These are phyloP conservation scores for Apiotrichum siamense DNA, from an alignment of 1,284 basidiomycete genomes.

Conservation along the genomic window DNA sequence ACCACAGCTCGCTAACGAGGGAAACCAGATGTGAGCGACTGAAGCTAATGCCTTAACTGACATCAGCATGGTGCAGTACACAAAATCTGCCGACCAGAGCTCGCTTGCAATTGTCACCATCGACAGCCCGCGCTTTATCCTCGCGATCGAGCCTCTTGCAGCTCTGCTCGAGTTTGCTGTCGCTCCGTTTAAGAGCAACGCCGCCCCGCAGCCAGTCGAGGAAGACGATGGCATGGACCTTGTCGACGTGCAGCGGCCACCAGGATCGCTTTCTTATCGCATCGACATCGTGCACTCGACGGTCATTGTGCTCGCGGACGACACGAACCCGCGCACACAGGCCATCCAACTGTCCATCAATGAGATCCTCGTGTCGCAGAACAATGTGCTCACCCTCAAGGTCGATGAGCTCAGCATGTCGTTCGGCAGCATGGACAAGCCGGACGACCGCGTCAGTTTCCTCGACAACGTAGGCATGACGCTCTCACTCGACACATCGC, in stretches of 20 bases:
- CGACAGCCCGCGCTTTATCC: conserved; percentile 89
- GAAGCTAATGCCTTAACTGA: neutral
- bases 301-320: conserved; percentile 82
- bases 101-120: conserved; percentile 77
- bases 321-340: conserved; percentile 71
- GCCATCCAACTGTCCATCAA: conserved; percentile 81
- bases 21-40: conserved; percentile 64
- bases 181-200: conserved; percentile 53
- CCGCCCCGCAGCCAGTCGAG: conserved; percentile 15
- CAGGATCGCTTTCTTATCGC: conserved; percentile 55
- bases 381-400: conserved; percentile 78
- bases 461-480: conserved; percentile 89
- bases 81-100: conserved; percentile 57
- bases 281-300: conserved; percentile 89
- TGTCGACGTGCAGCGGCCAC: conserved; percentile 4
- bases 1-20: conserved; percentile 78
- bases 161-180: conserved; percentile 80
- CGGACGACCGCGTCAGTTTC: conserved; percentile 73
- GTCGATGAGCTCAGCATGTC: conserved; percentile 89
- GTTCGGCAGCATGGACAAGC: conserved; percentile 76
- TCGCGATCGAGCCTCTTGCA: conserved; percentile 88
- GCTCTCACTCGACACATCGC: conserved; percentile 75
- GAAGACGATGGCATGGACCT: conserved; percentile 19
- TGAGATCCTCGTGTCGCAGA: conserved; percentile 85
- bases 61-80: conserved; percentile 76